Conservation (phyloP, 192 early-diverging fungal genomes). For the Coemansia sp. region DNA sequence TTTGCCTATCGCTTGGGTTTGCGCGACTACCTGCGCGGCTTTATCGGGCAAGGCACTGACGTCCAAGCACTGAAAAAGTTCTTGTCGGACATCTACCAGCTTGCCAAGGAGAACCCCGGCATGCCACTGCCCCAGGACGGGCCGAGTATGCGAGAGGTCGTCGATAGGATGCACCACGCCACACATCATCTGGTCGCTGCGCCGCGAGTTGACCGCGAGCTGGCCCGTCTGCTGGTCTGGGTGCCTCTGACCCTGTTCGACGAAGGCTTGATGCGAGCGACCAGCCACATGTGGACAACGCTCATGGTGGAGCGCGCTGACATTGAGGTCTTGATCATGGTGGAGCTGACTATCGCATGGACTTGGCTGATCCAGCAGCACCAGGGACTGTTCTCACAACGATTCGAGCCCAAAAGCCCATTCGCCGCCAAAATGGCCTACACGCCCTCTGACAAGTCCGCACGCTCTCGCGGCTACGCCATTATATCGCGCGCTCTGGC, state of each 20-base stretch:
- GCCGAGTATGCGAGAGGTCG: constrained; percentile 15
- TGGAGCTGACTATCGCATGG: constrained; percentile 84
- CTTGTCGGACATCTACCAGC: constrained; percentile 29
- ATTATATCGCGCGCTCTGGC: constrained; percentile 63
- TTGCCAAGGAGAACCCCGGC: constrained; percentile 33
- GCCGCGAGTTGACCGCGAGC: constrained; percentile 47
- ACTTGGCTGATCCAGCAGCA: constrained; percentile 72
- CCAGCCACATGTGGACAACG: constrained; percentile 89
- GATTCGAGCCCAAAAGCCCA: constrained; percentile 62
- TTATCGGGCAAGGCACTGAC: constrained; percentile 28
- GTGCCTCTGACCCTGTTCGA: constrained; percentile 83
- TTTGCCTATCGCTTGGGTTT: constrained; percentile 40
- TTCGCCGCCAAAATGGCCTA: constrained; percentile 94
- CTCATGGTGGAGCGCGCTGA: constrained; percentile 77
- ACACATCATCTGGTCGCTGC: constrained; percentile 31
- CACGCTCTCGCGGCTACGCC: constrained; percentile 62
- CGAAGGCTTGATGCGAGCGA: constrained; percentile 76
- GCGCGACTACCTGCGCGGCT: constrained; percentile 45
- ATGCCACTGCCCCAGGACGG: constrained; percentile 19
- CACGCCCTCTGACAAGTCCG: constrained; percentile 82
- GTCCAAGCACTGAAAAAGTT: constrained; percentile 33
- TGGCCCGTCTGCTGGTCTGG: constrained; percentile 82
- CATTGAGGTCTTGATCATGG: constrained; percentile 76
- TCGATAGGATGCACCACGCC: constrained; percentile 31
- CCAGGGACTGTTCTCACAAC: constrained; percentile 79